Percentiles rank a stretch among this genome's conserved stretches.
Conservation (phyloP, 805 yeast species). For the Kluyveromyces lactis region DNA sequence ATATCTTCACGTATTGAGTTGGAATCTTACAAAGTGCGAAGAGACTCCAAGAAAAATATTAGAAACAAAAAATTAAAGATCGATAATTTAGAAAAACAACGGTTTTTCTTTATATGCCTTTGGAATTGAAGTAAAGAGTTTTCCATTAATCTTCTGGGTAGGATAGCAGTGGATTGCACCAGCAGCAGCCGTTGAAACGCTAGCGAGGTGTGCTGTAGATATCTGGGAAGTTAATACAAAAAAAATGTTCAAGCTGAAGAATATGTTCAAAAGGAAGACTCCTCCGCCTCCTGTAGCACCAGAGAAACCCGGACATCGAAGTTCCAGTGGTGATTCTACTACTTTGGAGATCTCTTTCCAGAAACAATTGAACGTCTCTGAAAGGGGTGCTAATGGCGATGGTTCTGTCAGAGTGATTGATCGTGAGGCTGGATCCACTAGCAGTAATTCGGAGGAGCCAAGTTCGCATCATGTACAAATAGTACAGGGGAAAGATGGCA, state of each 20-base stretch:
- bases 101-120: too few species aligned
- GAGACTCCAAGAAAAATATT: neutral
- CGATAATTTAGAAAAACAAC: too few species aligned
- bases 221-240: too few species aligned
- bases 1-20: too few species aligned
- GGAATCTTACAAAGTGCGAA: too few species aligned
- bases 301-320: constrained; percentile 4
- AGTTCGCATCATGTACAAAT: neutral
- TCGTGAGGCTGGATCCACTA: neutral
- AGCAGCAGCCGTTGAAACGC: too few species aligned
- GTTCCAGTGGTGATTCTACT: constrained; percentile 1
- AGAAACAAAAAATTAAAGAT: too few species aligned
- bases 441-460: neutral
- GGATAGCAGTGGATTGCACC: too few species aligned
- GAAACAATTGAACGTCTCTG: constrained; percentile 1
- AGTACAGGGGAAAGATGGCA: too few species aligned
- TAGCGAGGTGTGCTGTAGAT: too few species aligned
- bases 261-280: constrained; percentile 14
- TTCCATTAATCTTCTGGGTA: too few species aligned
- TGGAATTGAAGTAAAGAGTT: too few species aligned
- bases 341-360: constrained; percentile 5
- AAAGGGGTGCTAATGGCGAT: constrained; percentile 8
- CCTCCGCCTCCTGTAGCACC: constrained; percentile 6
- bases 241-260: constrained; percentile 12
- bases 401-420: constrained; percentile 7